Evolutionary conservation across 2,329 filamentous ascomycete genomes (phyloP).

Genomic region (Leptographium lundbergii): DNA sequence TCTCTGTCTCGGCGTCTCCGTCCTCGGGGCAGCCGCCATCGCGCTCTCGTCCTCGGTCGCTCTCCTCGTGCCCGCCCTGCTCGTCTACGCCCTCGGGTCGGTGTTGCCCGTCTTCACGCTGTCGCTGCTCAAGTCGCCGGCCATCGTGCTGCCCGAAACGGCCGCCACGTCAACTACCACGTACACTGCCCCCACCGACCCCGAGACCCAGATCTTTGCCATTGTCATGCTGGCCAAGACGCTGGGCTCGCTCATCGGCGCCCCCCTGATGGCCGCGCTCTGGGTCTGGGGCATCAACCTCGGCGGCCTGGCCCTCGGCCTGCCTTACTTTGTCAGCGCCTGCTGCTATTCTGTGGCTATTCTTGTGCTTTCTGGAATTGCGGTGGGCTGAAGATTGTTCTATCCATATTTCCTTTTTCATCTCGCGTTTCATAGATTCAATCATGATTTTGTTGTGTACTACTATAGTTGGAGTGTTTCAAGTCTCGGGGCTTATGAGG

Average conservation of each 20-base stretch:
- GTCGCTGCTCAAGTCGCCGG: constrained; percentile 32
- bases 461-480: too few relatives aligned
- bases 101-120: constrained; percentile 37
- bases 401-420: too few relatives aligned
- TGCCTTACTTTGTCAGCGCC: constrained; percentile 28
- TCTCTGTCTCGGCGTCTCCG: constrained; percentile 24
- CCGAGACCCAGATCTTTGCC: constrained; percentile 26
- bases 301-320: constrained; percentile 22
- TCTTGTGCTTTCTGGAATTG: background rate
- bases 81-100: constrained; percentile 34
- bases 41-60: constrained; percentile 24
- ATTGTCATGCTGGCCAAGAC: constrained; percentile 40
- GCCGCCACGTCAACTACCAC: background rate
- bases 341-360: constrained; percentile 23
- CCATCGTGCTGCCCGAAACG: constrained; percentile 13
- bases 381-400: too few relatives aligned
- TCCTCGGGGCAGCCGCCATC: constrained; percentile 30
- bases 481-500: too few relatives aligned
- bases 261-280: constrained; percentile 31
- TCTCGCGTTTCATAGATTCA: too few relatives aligned
- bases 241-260: constrained; percentile 32
- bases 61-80: constrained; percentile 28
- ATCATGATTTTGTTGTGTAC: too few relatives aligned
- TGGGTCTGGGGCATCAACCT: constrained; percentile 32
- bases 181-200: constrained; percentile 1